Conservation (phyloP, 352 stramenopile genomes). For the Globisporangium barbulae region DNA sequence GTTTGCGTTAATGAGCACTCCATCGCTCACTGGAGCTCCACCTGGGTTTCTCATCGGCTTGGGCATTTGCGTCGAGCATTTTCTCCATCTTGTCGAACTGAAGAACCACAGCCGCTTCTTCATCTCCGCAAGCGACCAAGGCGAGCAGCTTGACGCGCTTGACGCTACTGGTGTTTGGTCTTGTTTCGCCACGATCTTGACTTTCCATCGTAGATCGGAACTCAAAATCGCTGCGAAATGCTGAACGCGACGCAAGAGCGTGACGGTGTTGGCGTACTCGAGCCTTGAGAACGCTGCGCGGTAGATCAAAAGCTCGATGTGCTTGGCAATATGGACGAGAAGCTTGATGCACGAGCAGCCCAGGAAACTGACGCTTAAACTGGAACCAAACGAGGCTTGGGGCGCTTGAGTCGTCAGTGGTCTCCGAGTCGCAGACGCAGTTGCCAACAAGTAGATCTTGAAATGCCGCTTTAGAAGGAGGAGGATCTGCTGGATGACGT, state of each 20-base stretch:
- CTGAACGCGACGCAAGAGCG: constrained; percentile 21
- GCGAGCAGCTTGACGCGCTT: constrained; percentile 1
- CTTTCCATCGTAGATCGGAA: constrained; percentile 17
- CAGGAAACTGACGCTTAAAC: neutral
- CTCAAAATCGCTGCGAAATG: constrained; percentile 24
- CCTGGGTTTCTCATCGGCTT: neutral
- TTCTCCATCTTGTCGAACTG: constrained; percentile 18
- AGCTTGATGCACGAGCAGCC: constrained; percentile 18
- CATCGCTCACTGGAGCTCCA: neutral
- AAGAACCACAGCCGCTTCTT: constrained; percentile 24
- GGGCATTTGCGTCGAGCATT: neutral
- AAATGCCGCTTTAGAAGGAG: constrained; percentile 8
- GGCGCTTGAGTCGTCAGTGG: neutral
- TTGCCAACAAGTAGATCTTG: constrained; percentile 9
- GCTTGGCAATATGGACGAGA: constrained; percentile 20
- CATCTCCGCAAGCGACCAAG: neutral
- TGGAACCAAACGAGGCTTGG: neutral
- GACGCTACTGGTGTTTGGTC: neutral
- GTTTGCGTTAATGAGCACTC: constrained; percentile 23
- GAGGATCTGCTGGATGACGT: constrained; percentile 6
- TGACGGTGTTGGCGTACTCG: constrained; percentile 17
- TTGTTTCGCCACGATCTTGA: constrained; percentile 18
- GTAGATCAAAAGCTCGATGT: constrained; percentile 26
- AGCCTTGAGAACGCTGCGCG: constrained; percentile 20
- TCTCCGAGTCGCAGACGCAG: neutral